phyloP scores from a whole-genome alignment of 2,329 filamentous ascomycete genomes.

The Didymella pinodella region DNA sequence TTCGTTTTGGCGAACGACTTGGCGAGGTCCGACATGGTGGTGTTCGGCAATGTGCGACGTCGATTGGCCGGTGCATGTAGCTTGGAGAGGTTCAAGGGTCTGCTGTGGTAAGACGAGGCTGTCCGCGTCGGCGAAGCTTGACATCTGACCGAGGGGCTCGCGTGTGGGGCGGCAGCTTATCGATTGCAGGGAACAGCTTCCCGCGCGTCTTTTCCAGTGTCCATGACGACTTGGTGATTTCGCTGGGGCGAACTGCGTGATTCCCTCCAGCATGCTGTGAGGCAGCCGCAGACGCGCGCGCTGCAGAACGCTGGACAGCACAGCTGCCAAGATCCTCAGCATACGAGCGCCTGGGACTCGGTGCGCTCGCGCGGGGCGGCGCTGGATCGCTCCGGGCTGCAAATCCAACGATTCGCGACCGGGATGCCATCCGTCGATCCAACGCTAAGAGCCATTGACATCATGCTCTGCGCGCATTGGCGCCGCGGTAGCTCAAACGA shows the following conservation, averaged over 20 bases:
- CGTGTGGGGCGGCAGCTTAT: slow-evolving; percentile 16
- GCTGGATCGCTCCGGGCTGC: slow-evolving; percentile 12
- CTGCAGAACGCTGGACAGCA: neutral
- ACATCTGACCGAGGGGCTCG: slow-evolving; percentile 21
- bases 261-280: neutral
- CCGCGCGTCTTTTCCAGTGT: slow-evolving; percentile 3
- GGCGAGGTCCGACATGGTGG: slow-evolving; percentile 81
- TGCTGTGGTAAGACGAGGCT: neutral
- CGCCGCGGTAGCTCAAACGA: slow-evolving; percentile 17
- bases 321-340: neutral
- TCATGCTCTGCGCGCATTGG: slow-evolving; percentile 10
- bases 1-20: slow-evolving; percentile 80
- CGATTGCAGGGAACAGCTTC: slow-evolving; percentile 24
- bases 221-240: slow-evolving; percentile 7
- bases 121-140: slow-evolving; percentile 6
- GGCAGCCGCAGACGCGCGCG: slow-evolving; percentile 2
- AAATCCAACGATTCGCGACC: slow-evolving; percentile 23
- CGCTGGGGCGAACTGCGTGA: neutral
- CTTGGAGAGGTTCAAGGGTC: neutral
- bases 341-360: neutral
- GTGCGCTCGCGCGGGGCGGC: slow-evolving; percentile 2
- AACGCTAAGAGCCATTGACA: slow-evolving; percentile 15
- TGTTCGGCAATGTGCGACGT: neutral
- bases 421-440: slow-evolving; percentile 19
- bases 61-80: neutral